Conservation (phyloP, 352 stramenopile species). For the Globisporangium mamillatum region DNA sequence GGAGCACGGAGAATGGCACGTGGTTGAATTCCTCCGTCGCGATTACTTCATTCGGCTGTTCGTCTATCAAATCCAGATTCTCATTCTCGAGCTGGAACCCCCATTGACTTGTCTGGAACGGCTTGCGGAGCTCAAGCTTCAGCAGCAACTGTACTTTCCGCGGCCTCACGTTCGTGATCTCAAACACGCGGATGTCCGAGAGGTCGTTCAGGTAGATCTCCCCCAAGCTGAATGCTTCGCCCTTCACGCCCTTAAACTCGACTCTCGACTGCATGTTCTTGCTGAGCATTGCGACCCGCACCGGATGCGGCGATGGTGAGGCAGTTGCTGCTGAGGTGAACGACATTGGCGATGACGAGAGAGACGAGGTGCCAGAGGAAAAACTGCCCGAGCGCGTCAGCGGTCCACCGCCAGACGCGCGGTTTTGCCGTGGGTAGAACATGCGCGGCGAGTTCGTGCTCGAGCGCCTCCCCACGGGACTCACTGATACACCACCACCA, state of each 20-base stretch:
- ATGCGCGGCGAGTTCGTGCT: slow-evolving; percentile 17
- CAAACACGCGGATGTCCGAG: slow-evolving; percentile 80
- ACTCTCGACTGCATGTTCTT: slow-evolving; percentile 53
- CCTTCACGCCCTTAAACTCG: slow-evolving; percentile 47
- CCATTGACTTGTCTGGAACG: slow-evolving; percentile 72
- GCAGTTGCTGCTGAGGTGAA: slow-evolving; percentile 10
- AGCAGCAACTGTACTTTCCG: slow-evolving; percentile 58
- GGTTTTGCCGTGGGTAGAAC: slow-evolving; percentile 14
- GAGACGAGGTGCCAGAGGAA: slow-evolving; percentile 19
- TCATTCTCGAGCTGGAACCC: slow-evolving; percentile 89
- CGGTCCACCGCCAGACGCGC: neutral
- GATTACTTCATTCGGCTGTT: slow-evolving; percentile 25
- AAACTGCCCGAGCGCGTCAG: slow-evolving; percentile 19
- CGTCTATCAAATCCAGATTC: slow-evolving; percentile 65
- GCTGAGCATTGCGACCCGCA: slow-evolving; percentile 57
- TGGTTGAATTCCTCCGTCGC: slow-evolving; percentile 71
- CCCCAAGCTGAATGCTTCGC: slow-evolving; percentile 61
- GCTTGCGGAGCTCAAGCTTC: slow-evolving; percentile 73
- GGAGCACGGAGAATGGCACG: slow-evolving; percentile 65
- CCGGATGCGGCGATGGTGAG: slow-evolving; percentile 27
- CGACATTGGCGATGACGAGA: slow-evolving; percentile 14
- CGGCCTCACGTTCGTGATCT: slow-evolving; percentile 65
- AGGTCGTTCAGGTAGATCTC: slow-evolving; percentile 88
- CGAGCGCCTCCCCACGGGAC: neutral
- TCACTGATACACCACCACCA: neutral